Conservation (phyloP, 2,329 filamentous ascomycete species). For the Monosporascus sp. region DNA sequence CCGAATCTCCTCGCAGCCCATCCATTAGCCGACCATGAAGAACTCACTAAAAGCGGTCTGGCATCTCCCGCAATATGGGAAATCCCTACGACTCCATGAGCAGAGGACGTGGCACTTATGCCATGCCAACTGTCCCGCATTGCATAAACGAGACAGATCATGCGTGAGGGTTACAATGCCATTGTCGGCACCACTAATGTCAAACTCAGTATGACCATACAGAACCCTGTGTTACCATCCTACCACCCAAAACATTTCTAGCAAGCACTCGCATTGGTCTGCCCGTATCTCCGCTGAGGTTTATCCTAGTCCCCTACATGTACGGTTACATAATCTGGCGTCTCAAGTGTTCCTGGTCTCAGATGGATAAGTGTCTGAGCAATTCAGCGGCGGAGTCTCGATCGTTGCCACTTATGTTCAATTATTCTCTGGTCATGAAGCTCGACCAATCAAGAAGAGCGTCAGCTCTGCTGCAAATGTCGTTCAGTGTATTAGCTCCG, state of each 20-base stretch:
- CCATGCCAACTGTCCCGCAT: constrained; percentile 31
- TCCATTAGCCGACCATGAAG: too few relatives aligned
- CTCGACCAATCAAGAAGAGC: too few relatives aligned
- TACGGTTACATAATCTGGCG: neutral
- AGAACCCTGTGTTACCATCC: neutral
- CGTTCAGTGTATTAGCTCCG: too few relatives aligned
- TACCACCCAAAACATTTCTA: neutral
- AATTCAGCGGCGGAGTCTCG: neutral
- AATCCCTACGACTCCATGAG: constrained; percentile 6
- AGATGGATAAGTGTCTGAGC: neutral
- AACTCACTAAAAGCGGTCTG: too few relatives aligned
- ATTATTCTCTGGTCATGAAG: too few relatives aligned
- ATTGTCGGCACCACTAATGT: neutral
- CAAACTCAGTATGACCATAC: neutral
- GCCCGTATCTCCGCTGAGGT: neutral
- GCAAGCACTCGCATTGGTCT: neutral
- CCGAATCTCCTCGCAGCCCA: too few relatives aligned
- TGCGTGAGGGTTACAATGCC: neutral
- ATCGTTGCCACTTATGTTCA: neutral
- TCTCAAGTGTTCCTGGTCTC: neutral
- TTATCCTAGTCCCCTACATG: neutral
- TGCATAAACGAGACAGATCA: constrained; percentile 27
- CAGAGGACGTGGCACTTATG: constrained; percentile 28
- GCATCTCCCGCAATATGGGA: neutral
- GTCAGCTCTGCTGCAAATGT: too few relatives aligned